Base-by-base conservation (phyloP, 2,329 filamentous ascomycete genomes). In the Gaeumannomyces sp. region DNA sequence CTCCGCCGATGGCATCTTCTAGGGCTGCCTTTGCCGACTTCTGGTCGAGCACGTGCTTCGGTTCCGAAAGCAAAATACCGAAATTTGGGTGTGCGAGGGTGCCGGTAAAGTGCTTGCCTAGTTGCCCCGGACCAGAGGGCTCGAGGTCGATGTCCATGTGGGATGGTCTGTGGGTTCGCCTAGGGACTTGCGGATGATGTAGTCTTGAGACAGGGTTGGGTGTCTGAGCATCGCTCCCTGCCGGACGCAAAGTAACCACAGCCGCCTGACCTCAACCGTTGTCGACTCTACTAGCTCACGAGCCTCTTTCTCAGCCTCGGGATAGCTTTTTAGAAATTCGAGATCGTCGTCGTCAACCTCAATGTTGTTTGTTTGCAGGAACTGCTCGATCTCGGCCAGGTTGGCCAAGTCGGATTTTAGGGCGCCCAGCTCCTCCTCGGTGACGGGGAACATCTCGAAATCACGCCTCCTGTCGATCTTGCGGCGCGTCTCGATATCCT, bases 11-110 rank as follows among this genome's bases (percentile, higher is more conserved):
- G 1, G 79, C 79, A 22, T 71, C 72, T 63, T 72, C 74, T 16
- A 84, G 71, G 4, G 79, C 81, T 11, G 72, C 71, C n/a, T 74
- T 66, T 1, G 80, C 73, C 0, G 80, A 80, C 28, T 73, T 71
- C 0, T 65, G 61, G 28, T 74, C 70, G 35, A 84, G 70, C 0
- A 83, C 65, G 64, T 85, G 77, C 28, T 77, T 75, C 1, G 81
- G 81, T 59, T 80, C 81, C 8, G 80, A 80, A n/a, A 84, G 73
- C 10, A 85, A 73, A 31, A 78, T 72, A 10, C 79, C 73, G 63
- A 83, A 83, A 11, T 70, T 69, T 10, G 74, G 69, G 67, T 82
- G 78, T 10, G 75, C 75, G 6, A 82, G 71, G 13, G 25, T 16
- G 19, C 64, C 62, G 31, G 28, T 62, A 31, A 14, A 29, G 31